Percentiles rank a stretch among this genome's conserved stretches.
phyloP scores from a whole-genome alignment of 306 rosid species.

The Begonia masoniana region DNA sequence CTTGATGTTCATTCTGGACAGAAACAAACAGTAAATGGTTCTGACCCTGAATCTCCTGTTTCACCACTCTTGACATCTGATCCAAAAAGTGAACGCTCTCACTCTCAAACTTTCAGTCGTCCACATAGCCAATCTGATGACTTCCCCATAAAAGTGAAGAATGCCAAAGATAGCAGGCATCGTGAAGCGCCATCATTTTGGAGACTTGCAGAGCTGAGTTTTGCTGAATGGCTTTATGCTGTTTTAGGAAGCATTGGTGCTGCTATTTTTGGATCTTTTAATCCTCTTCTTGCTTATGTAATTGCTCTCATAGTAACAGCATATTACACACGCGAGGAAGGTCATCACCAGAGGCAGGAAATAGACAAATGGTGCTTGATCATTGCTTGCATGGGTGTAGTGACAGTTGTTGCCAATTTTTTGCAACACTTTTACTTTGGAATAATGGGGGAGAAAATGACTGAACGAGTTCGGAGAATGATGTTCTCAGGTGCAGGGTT shows the following conservation, averaged over 20 bases:
- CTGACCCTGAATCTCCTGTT: conserved; percentile 95
- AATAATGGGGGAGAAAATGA: conserved; percentile 99
- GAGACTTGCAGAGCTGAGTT: conserved; percentile 94
- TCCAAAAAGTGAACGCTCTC: conserved; percentile 96
- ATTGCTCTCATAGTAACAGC: conserved; percentile 80
- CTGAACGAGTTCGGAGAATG: conserved; percentile 99
- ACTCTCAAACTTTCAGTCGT: conserved; percentile 96
- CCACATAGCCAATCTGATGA: conserved; percentile 79
- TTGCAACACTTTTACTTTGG: conserved; percentile 99
- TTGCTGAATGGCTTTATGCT: conserved; percentile 99
- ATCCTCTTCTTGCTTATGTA: conserved; percentile 96
- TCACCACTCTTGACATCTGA: conserved; percentile 95
- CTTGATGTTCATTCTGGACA: conserved; percentile 77
- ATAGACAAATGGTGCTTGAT: conserved; percentile 91
- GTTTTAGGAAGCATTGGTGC: conserved; percentile 96
- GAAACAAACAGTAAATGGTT: conserved; percentile 64
- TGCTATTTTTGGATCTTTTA: conserved; percentile 96
- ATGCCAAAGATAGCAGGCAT: conserved; percentile 30
- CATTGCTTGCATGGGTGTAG: conserved; percentile 95
- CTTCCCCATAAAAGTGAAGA: conserved; percentile 32
- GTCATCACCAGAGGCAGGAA: conserved; percentile 31
- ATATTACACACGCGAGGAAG: conserved; percentile 35
- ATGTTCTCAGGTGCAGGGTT: conserved; percentile 80
- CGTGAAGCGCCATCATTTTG: conserved; percentile 74
- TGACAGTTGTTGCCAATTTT: conserved; percentile 95